These are phyloP conservation scores for Camellia sinensis DNA, from an alignment of 148 eudicot species.

Conservation along the genomic window DNA sequence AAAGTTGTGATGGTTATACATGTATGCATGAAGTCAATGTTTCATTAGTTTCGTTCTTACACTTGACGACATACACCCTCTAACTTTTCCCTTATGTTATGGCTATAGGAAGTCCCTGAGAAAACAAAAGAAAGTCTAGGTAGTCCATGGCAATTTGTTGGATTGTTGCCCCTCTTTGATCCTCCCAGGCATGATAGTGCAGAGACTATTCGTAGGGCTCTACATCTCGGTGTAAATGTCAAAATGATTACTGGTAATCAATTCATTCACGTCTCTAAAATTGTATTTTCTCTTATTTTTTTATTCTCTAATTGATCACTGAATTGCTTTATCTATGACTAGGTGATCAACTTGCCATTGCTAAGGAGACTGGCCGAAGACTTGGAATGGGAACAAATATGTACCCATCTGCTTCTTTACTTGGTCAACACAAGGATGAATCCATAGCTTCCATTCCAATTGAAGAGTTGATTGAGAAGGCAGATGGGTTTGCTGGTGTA, in stretches of 20 bases:
- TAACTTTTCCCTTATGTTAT: not conserved
- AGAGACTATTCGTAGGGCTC: conserved; percentile 85
- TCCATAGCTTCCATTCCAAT: conserved; percentile 69
- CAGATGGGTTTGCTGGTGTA: conserved; percentile 95
- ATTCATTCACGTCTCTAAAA: not conserved
- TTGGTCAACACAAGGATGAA: conserved; percentile 72
- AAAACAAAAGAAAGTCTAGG: conserved; percentile 68
- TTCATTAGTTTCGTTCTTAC: not conserved
- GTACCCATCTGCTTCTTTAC: conserved; percentile 87
- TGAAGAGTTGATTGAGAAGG: conserved; percentile 88
- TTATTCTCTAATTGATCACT: not conserved
- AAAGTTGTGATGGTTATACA: not conserved
- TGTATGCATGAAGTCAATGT: not conserved
- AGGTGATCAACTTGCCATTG: conserved; percentile 97
- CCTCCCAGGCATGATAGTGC: conserved; percentile 96
- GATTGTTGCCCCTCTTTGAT: conserved; percentile 83
- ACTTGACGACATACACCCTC: conserved; percentile 5
- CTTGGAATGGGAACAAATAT: conserved; percentile 97
- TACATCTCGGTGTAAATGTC: conserved; percentile 87
- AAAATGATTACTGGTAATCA: conserved; percentile 87
- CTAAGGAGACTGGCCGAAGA: conserved; percentile 89
- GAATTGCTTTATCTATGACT: conserved; percentile 1
- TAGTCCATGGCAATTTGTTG: conserved; percentile 90
- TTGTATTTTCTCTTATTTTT: not conserved
- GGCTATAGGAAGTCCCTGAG: conserved; percentile 71